These are phyloP conservation scores for Emydomyces testavorans DNA, from an alignment of 2,329 filamentous ascomycete species.

Conservation along the genomic window DNA sequence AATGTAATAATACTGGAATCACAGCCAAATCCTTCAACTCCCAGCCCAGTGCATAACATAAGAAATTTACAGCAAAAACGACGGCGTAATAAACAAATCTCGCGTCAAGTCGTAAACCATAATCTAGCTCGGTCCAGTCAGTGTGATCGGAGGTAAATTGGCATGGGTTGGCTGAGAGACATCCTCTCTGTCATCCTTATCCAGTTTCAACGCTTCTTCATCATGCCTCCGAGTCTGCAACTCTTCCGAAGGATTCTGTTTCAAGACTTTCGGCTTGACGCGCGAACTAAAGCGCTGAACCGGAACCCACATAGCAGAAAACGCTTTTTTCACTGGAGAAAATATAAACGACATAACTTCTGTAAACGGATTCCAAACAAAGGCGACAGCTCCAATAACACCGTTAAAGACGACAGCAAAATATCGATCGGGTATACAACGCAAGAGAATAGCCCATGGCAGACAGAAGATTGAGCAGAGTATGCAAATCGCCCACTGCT, in stretches of 20 bases:
- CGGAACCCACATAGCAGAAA: constrained; percentile 18
- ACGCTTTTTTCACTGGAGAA: constrained; percentile 23
- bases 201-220: constrained; percentile 12
- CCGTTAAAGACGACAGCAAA: constrained; percentile 38
- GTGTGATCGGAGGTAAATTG: constrained; percentile 29
- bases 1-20: too few relatives aligned
- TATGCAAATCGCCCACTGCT: constrained; percentile 80
- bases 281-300: constrained; percentile 21
- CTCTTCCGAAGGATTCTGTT: constrained; percentile 15
- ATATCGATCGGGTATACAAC: constrained; percentile 64
- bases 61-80: too few relatives aligned
- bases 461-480: constrained; percentile 75
- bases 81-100: background rate
- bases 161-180: constrained; percentile 14
- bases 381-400: constrained; percentile 43
- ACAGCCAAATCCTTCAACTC: background rate
- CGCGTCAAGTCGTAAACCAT: background rate
- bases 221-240: constrained; percentile 14
- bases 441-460: constrained; percentile 68
- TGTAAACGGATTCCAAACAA: constrained; percentile 37
- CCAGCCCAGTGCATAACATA: background rate
- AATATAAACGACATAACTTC: constrained; percentile 24
- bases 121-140: constrained; percentile 26
- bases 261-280: constrained; percentile 12
- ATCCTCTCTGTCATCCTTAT: constrained; percentile 4